Base-by-base conservation (phyloP, 1,284 basidiomycete species). In the Ganoderma sinense region DNA sequence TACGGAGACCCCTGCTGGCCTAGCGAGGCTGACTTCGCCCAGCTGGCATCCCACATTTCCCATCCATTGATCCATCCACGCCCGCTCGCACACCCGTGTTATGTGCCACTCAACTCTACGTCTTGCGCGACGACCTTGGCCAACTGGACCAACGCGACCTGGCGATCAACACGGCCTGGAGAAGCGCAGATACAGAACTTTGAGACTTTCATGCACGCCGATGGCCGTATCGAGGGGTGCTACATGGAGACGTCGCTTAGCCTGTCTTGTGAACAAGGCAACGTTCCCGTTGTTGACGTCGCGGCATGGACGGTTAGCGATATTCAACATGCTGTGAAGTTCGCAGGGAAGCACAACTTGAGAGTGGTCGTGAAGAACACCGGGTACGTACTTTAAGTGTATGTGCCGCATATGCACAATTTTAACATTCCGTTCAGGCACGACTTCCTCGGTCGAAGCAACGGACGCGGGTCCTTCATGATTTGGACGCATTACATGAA, bases 321-420 rank as follows among this genome's bases (percentile, higher is more conserved):
- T 68, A 73, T 87, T 4, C 80, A 83, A 70, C 79, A 77, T 36
- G 82, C 82, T 2, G 79, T 86, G 13, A 76, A 77, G 39, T 85
- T 86, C 71, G 83, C 82, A 0, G 77, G 67, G 2, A 67, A 76
- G n/a, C 75, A 84, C 64, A 81, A 82, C 68, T 73, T 87, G n/a
- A 81, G 80, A 8, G 67, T 86, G 1, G 83, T 82, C 0, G 75
- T 87, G 20, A 87, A 86, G 76, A 85, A 85, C 66, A 86, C 85
- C 0, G 85, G 85, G 79, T 81, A 69, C 23, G 79, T 68, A 10
- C 18, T 40, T 31, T 70, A 13, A 2, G 4, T 16, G 5, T 41
- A 36, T 2, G 36, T 10, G 36, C 36, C 36, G 6, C 36, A 36
- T 36, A 36, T 10, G 10, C 36, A 10, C 36, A 10, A 8, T 36